Percentiles rank a stretch among this genome's conserved stretches.
Evolutionary conservation across 768 basidiomycete species (phyloP).

Genomic region (Russula ochroleuca): DNA sequence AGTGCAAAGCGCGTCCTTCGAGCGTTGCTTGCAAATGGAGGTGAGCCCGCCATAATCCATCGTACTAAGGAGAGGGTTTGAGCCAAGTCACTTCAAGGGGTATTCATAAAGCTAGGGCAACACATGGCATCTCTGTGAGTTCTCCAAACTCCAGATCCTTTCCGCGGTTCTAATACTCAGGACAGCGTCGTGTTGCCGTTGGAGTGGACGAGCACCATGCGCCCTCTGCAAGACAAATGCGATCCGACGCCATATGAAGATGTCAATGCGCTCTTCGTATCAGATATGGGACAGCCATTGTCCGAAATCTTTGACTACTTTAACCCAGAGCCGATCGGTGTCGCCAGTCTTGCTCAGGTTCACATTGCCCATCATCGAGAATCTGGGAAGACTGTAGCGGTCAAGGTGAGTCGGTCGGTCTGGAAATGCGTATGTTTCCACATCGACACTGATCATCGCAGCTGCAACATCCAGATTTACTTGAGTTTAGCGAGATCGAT

Average conservation of each 20-base stretch:
- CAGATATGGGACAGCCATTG: constrained; percentile 72
- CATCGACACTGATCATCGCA: constrained; percentile 31
- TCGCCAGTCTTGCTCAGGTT: constrained; percentile 95
- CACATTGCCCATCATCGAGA: constrained; percentile 74
- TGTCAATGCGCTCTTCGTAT: constrained; percentile 67
- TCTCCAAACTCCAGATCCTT: not conserved
- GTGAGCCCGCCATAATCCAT: constrained; percentile 38
- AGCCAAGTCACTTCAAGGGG: constrained; percentile 41
- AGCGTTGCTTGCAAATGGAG: constrained; percentile 87
- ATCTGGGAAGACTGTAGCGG: constrained; percentile 74
- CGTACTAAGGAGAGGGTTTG: constrained; percentile 7
- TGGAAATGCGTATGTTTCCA: not conserved
- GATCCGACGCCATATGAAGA: constrained; percentile 81
- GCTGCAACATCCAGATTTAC: constrained; percentile 90
- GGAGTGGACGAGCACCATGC: constrained; percentile 59
- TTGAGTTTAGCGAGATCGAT: constrained; percentile 89
- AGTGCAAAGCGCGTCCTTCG: constrained; percentile 75
- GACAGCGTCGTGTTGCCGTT: constrained; percentile 51
- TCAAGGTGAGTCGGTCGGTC: constrained; percentile 53
- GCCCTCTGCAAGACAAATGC: constrained; percentile 84
- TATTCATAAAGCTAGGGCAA: constrained; percentile 89
- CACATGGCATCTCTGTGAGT: constrained; percentile 69
- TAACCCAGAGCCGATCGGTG: constrained; percentile 83
- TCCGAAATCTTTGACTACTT: constrained; percentile 80
- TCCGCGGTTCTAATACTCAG: constrained; percentile 28